Conservation (phyloP, 345 rosid genomes). For the Cardamine resedifolia region DNA sequence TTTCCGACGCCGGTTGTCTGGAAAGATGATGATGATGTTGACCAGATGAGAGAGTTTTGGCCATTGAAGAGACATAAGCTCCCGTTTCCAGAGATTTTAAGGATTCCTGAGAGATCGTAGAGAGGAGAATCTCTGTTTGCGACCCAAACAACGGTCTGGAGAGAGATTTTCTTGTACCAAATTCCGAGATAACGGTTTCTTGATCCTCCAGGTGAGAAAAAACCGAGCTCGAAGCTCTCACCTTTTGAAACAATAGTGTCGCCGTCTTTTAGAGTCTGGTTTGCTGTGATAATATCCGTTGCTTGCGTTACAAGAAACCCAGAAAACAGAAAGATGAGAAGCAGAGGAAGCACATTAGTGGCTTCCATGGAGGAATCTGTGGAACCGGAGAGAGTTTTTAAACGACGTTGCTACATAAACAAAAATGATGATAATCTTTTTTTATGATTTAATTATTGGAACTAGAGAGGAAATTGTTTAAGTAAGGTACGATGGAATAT, state of each 20-base stretch:
- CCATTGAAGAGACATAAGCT: slow-evolving; percentile 41
- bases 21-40: slow-evolving; percentile 47
- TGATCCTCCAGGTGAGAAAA: slow-evolving; percentile 38
- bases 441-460: background rate
- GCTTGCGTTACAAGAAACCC: slow-evolving; percentile 11
- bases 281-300: slow-evolving; percentile 20
- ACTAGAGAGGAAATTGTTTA: background rate
- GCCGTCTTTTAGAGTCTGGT: slow-evolving; percentile 35
- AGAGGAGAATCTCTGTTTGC: slow-evolving; percentile 83
- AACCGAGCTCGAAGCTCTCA: slow-evolving; percentile 35
- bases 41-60: slow-evolving; percentile 48
- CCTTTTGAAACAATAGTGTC: slow-evolving; percentile 36
- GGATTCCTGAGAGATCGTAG: slow-evolving; percentile 50
- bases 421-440: background rate
- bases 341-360: slow-evolving; percentile 18
- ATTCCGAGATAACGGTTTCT: slow-evolving; percentile 37
- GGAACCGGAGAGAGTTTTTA: slow-evolving; percentile 10
- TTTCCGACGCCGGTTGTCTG: slow-evolving; percentile 8
- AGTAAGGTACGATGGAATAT: background rate
- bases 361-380: slow-evolving; percentile 26
- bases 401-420: background rate
- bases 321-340: slow-evolving; percentile 26
- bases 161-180: slow-evolving; percentile 39
- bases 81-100: slow-evolving; percentile 45
- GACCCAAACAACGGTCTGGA: slow-evolving; percentile 44